Evolutionary conservation across 139 green algal species (phyloP).

Genomic region (Volvox reticuliferus): DNA sequence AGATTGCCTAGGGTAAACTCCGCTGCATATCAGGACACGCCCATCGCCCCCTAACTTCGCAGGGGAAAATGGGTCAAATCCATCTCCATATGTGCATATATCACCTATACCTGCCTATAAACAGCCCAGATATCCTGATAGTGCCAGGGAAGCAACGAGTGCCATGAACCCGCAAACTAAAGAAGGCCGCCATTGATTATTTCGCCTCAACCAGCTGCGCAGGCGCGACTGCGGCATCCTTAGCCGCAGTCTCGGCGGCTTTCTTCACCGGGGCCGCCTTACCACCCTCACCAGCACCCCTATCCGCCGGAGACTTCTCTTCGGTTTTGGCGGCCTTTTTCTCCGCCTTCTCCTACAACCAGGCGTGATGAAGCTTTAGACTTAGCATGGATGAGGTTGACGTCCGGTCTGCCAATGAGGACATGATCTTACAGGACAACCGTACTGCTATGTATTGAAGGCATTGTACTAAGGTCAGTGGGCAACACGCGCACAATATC

Average conservation of each 20-base stretch:
- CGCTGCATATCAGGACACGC: neutral
- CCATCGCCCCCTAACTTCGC: slow-evolving; percentile 2
- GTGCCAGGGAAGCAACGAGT: neutral
- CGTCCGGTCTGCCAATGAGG: no score
- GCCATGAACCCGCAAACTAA: neutral
- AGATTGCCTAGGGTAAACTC: neutral
- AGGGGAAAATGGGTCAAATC: slow-evolving; percentile 6
- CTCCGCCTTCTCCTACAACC: slow-evolving; percentile 19
- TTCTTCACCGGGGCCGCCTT: neutral
- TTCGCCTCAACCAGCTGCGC: neutral
- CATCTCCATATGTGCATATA: neutral
- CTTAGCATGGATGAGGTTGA: no score
- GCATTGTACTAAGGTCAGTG: no score
- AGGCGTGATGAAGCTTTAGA: neutral
- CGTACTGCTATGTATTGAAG: no score
- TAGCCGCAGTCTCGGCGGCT: neutral
- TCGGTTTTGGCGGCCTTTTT: slow-evolving; percentile 2
- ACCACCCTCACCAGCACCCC: neutral
- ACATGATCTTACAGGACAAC: no score
- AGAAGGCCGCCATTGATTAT: neutral
- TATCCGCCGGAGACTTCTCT: slow-evolving; percentile 3
- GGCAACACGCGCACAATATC: no score
- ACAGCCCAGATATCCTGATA: neutral
- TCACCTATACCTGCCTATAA: neutral
- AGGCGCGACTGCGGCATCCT: neutral